A percentile compares a stretch with the other conserved stretches of the same genome.
Conservation (phyloP, 2,329 filamentous ascomycete genomes). For the Rosellinia necatrix region DNA sequence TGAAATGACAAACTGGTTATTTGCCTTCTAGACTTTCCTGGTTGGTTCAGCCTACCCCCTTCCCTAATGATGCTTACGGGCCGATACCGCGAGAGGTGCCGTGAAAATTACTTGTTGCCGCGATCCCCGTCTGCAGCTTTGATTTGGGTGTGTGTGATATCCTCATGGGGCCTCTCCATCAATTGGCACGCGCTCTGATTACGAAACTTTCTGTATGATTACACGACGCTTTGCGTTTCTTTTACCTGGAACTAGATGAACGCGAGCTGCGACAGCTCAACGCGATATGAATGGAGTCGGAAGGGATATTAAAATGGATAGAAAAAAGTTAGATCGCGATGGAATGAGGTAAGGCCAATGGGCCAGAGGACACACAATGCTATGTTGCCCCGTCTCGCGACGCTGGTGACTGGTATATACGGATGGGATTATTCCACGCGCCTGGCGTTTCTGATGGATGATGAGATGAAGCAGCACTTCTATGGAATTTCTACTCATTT, state of each 20-base stretch:
- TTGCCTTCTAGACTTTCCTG: background rate
- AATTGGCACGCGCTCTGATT: background rate
- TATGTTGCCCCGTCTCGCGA: conserved; percentile 14
- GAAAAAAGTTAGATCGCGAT: background rate
- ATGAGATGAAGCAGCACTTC: too few relatives aligned
- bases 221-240: background rate
- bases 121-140: background rate
- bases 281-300: background rate
- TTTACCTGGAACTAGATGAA: background rate
- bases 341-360: background rate
- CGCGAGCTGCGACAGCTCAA: conserved; percentile 7
- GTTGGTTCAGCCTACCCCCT: background rate
- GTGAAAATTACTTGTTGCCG: background rate
- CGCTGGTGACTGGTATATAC: conserved; percentile 4
- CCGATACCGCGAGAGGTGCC: background rate
- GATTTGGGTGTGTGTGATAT: background rate
- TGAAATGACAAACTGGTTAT: conserved; percentile 6
- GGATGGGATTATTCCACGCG: background rate
- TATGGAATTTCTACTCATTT: too few relatives aligned
- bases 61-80: background rate
- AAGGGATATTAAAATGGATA: background rate
- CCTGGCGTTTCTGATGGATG: conserved; percentile 2
- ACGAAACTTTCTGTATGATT: conserved; percentile 3
- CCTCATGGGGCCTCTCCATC: background rate
- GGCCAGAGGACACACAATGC: background rate